Conservation (phyloP, 108 stramenopile species). For the Craspedostauros australis region DNA sequence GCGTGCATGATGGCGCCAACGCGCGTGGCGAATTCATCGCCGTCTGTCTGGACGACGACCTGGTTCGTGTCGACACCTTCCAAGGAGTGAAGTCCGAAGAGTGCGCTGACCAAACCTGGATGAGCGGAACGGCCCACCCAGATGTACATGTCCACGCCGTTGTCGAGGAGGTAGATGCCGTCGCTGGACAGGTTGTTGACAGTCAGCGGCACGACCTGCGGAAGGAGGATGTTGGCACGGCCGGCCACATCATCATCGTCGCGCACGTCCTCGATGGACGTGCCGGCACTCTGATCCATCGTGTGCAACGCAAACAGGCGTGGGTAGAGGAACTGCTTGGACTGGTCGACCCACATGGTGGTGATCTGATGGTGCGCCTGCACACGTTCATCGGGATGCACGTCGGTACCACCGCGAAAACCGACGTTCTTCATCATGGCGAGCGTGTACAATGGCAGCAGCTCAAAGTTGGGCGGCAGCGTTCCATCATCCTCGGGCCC, state of each 20-base stretch:
- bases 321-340: conserved; percentile 85
- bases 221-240: conserved; percentile 68
- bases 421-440: conserved; percentile 94
- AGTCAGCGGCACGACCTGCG: conserved; percentile 70
- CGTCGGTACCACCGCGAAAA: conserved; percentile 93
- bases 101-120: conserved; percentile 54
- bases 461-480: conserved; percentile 69
- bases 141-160: conserved; percentile 88
- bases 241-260: conserved; percentile 47
- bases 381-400: conserved; percentile 92
- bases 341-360: conserved; percentile 78
- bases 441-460: conserved; percentile 94
- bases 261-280: conserved; percentile 29
- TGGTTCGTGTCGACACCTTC: conserved; percentile 76
- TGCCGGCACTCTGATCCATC: conserved; percentile 70
- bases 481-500: conserved; percentile 39
- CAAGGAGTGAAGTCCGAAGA: conserved; percentile 85
- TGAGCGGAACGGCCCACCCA: conserved; percentile 93
- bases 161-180: conserved; percentile 91
- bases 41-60: conserved; percentile 37
- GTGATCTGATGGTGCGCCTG: conserved; percentile 67
- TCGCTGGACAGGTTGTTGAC: conserved; percentile 69
- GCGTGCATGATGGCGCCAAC: conserved; percentile 72
- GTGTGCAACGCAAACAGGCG: conserved; percentile 94
- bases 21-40: conserved; percentile 72